Conservation (phyloP, 495 filamentous ascomycete species). For the Glutinoglossum americanum region DNA sequence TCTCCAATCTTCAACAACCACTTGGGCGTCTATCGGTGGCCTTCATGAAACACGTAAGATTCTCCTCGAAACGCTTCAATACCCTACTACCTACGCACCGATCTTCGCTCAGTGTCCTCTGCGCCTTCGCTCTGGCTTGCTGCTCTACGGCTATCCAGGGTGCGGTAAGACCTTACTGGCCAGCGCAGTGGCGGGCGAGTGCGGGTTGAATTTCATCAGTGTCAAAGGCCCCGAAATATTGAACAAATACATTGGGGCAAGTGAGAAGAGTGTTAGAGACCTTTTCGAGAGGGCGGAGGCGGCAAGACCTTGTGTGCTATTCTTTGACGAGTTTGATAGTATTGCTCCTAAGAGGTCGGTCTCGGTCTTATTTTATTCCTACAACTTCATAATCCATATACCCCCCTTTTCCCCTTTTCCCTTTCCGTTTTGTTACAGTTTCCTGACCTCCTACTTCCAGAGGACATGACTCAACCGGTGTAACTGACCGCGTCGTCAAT, state of each 20-base stretch:
- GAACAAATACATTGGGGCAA: constrained; percentile 96
- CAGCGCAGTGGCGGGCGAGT: constrained; percentile 84
- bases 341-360: constrained; percentile 69
- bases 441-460: neutral
- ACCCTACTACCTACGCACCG: constrained; percentile 92
- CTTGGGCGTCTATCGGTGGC: constrained; percentile 79
- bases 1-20: constrained; percentile 69
- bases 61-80: constrained; percentile 83
- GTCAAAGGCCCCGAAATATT: constrained; percentile 96
- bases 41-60: constrained; percentile 64
- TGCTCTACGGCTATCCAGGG: constrained; percentile 87
- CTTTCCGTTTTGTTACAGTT: neutral
- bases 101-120: constrained; percentile 93
- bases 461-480: constrained; percentile 87
- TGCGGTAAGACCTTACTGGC: constrained; percentile 92
- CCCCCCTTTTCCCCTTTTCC: neutral
- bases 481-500: constrained; percentile 96
- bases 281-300: constrained; percentile 82
- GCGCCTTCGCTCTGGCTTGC: constrained; percentile 71
- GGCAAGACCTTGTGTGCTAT: constrained; percentile 76
- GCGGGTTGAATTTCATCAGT: constrained; percentile 90
- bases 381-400: no score
- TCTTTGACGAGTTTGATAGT: constrained; percentile 96
- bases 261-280: constrained; percentile 84
- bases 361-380: no score